Conservation (phyloP, 2,329 filamentous ascomycete species). For the Sarocladiaceae sp. region DNA sequence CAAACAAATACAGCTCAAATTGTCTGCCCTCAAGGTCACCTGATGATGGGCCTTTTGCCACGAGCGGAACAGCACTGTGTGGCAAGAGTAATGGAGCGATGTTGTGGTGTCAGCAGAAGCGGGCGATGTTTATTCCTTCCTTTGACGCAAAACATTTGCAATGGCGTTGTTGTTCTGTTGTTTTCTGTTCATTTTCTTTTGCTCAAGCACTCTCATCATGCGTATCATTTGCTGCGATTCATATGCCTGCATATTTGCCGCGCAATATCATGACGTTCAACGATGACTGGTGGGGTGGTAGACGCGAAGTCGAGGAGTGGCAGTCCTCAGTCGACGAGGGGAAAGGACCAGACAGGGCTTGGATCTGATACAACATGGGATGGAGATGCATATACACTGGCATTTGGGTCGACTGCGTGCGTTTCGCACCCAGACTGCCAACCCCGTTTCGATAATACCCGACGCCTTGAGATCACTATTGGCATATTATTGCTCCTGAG, state of each 20-base stretch:
- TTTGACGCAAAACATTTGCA: not conserved
- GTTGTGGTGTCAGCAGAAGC: not conserved
- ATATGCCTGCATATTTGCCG: not conserved
- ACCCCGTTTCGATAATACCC: too few relatives aligned
- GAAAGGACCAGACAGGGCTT: too few relatives aligned
- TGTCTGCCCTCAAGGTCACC: constrained; percentile 39
- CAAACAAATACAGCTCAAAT: constrained; percentile 51
- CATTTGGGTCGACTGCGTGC: too few relatives aligned
- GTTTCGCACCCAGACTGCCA: too few relatives aligned
- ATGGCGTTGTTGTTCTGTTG: not conserved
- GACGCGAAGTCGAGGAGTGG: not conserved
- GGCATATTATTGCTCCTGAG: too few relatives aligned
- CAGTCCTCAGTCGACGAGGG: not conserved
- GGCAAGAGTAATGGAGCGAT: not conserved
- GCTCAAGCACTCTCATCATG: not conserved
- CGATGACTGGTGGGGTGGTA: not conserved
- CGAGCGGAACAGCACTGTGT: not conserved
- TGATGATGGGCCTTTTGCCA: constrained; percentile 4
- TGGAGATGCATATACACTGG: too few relatives aligned
- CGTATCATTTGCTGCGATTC: not conserved
- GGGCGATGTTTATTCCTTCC: not conserved
- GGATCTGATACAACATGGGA: too few relatives aligned
- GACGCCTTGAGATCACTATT: too few relatives aligned
- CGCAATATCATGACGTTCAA: not conserved
- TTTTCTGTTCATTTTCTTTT: not conserved